Base-by-base conservation (phyloP, 495 filamentous ascomycete species). In the Trichoderma virens region DNA sequence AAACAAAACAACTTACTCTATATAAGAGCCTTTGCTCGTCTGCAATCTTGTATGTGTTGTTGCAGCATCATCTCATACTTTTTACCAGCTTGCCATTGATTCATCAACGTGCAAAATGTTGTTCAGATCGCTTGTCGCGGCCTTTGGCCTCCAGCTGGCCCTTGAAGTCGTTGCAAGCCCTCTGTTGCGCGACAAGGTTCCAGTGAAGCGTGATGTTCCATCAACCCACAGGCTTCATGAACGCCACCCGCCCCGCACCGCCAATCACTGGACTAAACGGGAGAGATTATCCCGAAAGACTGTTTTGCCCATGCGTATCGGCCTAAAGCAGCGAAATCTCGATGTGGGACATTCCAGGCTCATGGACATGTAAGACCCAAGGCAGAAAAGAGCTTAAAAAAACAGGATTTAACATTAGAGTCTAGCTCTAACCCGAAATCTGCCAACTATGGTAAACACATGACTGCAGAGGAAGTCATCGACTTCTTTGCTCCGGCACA, bases 371-470 rank as follows among this genome's bases (percentile, higher is more conserved):
- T 51, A n/a, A n/a, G n/a, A n/a, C n/a, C n/a, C n/a, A n/a, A n/a
- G n/a, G n/a, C n/a, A n/a, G n/a, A n/a, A n/a, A n/a, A n/a, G n/a
- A 20, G n/a, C 7, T 9, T 51, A 51, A 25, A n/a, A n/a, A n/a
- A n/a, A n/a, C n/a, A 9, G n/a, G 23, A 7, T 2, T n/a, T 51
- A 51, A 51, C 20, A 51, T 25, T 20, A 51, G 8, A 25, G 45
- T 51, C n/a, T 25, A 51, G 45, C 16, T 51, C 45, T 25, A 25
- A 20, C 86, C 89, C 66, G 80, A 86, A 63, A 6, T 85, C 82
- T 0, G 66, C 71, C 14, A 77, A 74, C 45, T 84, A 80, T 66
- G 82, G 82, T n/a, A 70, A 82, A 64, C 74, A 84, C 67, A 72
- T 80, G 80, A 75, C 69, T 5, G 64, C 70, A n/a, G 60, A 78